A percentile compares a stretch with the other conserved stretches of the same genome.
Conservation (phyloP, 805 yeast genomes). For the Starmerella apicola region DNA sequence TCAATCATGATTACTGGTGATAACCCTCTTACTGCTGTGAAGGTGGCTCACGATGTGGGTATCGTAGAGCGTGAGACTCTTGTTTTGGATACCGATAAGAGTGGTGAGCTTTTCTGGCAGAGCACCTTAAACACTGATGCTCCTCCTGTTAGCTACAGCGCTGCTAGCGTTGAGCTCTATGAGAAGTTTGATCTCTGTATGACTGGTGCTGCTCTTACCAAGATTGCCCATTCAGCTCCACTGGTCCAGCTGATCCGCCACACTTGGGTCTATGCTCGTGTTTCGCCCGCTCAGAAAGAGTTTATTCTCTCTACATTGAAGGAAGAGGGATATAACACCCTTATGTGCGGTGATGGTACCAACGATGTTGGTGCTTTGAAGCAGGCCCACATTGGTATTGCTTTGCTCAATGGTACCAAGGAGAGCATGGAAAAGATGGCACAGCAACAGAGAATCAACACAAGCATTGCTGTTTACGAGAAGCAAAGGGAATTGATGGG, state of each 20-base stretch:
- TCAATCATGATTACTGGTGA: constrained; percentile 98
- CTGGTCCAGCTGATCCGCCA: constrained; percentile 63
- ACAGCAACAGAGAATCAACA: constrained; percentile 61
- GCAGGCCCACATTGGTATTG: constrained; percentile 97
- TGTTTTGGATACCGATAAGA: constrained; percentile 69
- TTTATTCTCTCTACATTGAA: constrained; percentile 73
- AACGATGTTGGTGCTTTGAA: constrained; percentile 98
- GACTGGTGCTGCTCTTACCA: constrained; percentile 78
- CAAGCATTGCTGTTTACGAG: constrained; percentile 53
- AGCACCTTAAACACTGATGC: constrained; percentile 64
- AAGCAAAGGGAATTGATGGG: constrained; percentile 71
- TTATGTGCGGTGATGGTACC: constrained; percentile 99
- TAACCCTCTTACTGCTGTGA: constrained; percentile 95
- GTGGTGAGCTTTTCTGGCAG: constrained; percentile 64
- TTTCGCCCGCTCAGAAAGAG: constrained; percentile 92
- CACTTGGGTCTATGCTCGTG: constrained; percentile 96
- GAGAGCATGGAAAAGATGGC: constrained; percentile 82
- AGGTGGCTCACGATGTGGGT: constrained; percentile 86
- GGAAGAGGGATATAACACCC: constrained; percentile 77
- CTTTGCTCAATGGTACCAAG: constrained; percentile 93
- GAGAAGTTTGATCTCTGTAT: constrained; percentile 71
- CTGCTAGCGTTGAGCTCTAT: constrained; percentile 36
- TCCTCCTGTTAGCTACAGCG: constrained; percentile 39
- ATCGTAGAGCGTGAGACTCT: constrained; percentile 75
- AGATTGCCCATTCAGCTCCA: constrained; percentile 41